Base-by-base conservation (phyloP, 805 yeast species). In the Wickerhamomyces canadensis region DNA sequence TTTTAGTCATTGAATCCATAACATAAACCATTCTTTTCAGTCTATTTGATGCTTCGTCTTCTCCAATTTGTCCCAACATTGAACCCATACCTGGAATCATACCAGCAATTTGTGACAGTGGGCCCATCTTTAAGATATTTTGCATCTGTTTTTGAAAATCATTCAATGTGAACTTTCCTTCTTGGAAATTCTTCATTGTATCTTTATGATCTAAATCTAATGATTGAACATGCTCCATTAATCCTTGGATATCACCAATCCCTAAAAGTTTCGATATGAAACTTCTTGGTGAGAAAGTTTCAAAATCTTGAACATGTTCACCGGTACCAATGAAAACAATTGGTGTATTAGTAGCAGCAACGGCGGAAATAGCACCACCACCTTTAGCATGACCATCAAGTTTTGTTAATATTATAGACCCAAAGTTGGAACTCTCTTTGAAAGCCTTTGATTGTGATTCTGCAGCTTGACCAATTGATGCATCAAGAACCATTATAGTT, bases 381-480 rank as follows among this genome's bases (percentile, higher is more conserved):
- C 98, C 98, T 64, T 84, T 91, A 27, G 98, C 98, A 55, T 93
- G 97, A 36, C 98, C 98, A 63, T 91, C 98, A 94, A 91, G 80
- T 61, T 91, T 91, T 17, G 98, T 91, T 56, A 91, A 72, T 42
- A 91, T 83, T 45, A 91, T 91, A 19, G 97, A 88, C 52, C 98
- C 98, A 55, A 93, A 93, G 56, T 91, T 80, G 5, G 96, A 71
- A 23, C 89, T 77, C 36, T 89, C 96, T 61, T 91, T 93, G 67
- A 91, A 91, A 0, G 98, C 98, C 54, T 74, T 75, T 5, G 96
- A 86, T 63, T 91, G 98, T 7, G 83, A 74, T 67, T 91, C 96
- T 3, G 98, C 98, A 11, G 98, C 97, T 65, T 91, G 98, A 57
- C 98, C 98, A 47, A 91, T 91, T 2, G 96, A 80, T 0, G 97